Evolutionary conservation across 208 protist species (phyloP).

Genomic region (Wallacemonas collosoma): DNA sequence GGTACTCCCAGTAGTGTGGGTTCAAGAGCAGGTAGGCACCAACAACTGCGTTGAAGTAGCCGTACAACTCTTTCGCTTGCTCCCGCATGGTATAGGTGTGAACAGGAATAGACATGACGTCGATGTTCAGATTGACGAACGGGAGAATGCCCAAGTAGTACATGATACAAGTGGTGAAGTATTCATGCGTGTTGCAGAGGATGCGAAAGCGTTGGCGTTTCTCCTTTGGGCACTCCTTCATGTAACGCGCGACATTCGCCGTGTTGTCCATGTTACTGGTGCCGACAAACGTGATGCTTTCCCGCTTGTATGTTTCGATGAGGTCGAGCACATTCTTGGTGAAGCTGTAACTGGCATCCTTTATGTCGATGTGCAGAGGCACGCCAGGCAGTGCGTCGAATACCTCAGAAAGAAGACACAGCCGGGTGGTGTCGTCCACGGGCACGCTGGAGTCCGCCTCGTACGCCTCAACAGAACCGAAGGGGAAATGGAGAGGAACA

Average conservation of each 20-base stretch:
- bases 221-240: constrained; percentile 31
- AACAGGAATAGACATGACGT: constrained; percentile 81
- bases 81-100: constrained; percentile 48
- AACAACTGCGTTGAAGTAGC: constrained; percentile 21
- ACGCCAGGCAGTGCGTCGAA: constrained; percentile 56
- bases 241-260: constrained; percentile 55
- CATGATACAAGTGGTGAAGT: constrained; percentile 47
- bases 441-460: constrained; percentile 45
- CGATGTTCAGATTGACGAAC: constrained; percentile 50
- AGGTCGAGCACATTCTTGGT: constrained; percentile 57
- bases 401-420: constrained; percentile 75
- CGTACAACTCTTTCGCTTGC: constrained; percentile 21
- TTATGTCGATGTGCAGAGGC: constrained; percentile 83
- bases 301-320: constrained; percentile 54
- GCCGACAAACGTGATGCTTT: constrained; percentile 66
- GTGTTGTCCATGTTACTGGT: constrained; percentile 56
- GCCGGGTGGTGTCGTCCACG: constrained; percentile 52
- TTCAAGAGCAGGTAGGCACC: constrained; percentile 49
- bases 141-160: constrained; percentile 75
- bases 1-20: constrained; percentile 67
- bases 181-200: constrained; percentile 51
- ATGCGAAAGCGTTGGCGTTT: constrained; percentile 56
- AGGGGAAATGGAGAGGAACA: constrained; percentile 70
- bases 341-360: constrained; percentile 47
- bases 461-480: constrained; percentile 34